Evolutionary conservation across 768 basidiomycete genomes (phyloP).

Genomic region (Psilocybe azurescens): DNA sequence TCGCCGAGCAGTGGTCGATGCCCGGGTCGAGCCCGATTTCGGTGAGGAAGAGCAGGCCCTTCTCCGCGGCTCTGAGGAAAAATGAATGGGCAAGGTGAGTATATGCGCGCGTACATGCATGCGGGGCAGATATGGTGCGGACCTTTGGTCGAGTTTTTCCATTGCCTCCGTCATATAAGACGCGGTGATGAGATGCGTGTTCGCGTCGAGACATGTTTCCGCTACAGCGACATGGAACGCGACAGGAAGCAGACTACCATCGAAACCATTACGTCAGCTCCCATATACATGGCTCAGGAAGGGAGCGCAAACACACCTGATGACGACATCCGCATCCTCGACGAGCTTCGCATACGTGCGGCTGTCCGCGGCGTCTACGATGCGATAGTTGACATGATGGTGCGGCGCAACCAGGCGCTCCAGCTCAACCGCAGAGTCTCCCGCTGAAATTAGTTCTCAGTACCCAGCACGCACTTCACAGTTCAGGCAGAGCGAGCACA

Average conservation of each 20-base stretch:
- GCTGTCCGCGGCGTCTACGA: conserved; percentile 62
- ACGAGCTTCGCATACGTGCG: conserved; percentile 56
- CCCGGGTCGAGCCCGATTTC: conserved; percentile 93
- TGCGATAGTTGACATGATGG: conserved; percentile 56
- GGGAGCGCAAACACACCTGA: conserved; percentile 59
- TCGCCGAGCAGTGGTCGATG: conserved; percentile 87
- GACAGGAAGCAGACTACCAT: conserved; percentile 76
- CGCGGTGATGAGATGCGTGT: conserved; percentile 86
- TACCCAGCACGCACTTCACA: conserved; percentile 5
- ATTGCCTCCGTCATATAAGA: conserved; percentile 88
- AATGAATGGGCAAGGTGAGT: background rate
- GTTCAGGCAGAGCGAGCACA: conserved; percentile 32
- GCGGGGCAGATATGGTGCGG: no score
- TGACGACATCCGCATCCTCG: conserved; percentile 74
- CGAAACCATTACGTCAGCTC: background rate
- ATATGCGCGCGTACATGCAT: no score
- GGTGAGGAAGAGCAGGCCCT: conserved; percentile 78
- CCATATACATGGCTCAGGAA: no score
- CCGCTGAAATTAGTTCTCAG: conserved; percentile 51
- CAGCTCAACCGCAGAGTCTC: conserved; percentile 71
- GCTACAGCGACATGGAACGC: conserved; percentile 75
- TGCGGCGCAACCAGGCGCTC: conserved; percentile 49
- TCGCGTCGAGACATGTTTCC: conserved; percentile 67
- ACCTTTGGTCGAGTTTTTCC: conserved; percentile 68
- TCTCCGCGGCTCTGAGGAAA: conserved; percentile 52